Conservation (phyloP, 768 basidiomycete species). For the Saitozyma podzolica region DNA sequence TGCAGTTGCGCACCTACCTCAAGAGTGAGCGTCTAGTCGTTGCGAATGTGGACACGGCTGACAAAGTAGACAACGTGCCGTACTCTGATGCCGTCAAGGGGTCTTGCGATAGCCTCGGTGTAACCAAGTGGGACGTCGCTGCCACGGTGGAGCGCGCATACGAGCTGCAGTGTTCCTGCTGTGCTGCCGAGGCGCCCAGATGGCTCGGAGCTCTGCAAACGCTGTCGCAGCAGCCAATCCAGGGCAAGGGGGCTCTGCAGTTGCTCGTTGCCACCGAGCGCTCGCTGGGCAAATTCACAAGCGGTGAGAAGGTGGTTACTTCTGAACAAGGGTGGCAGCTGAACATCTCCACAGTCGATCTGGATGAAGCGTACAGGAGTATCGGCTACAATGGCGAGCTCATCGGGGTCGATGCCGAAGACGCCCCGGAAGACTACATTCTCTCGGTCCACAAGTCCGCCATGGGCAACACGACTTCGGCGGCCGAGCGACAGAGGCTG, state of each 20-base stretch:
- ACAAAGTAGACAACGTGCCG: no score
- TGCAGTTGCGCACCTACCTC: constrained; percentile 19
- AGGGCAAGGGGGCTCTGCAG: constrained; percentile 26
- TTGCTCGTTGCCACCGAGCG: constrained; percentile 31
- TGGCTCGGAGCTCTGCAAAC: constrained; percentile 35
- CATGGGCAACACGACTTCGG: constrained; percentile 12
- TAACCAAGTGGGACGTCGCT: constrained; percentile 21
- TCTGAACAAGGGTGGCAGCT: not conserved
- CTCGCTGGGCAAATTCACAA: constrained; percentile 33
- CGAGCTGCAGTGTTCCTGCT: constrained; percentile 23
- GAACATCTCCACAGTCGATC: constrained; percentile 21
- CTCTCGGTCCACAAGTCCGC: constrained; percentile 35
- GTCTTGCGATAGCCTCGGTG: constrained; percentile 21
- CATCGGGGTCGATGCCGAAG: constrained; percentile 20
- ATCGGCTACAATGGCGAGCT: constrained; percentile 30
- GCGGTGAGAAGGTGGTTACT: constrained; percentile 14
- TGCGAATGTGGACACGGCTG: constrained; percentile 3
- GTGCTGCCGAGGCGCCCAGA: constrained; percentile 13
- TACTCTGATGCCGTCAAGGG: not conserved
- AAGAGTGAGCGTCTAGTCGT: constrained; percentile 17
- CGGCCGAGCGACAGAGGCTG: constrained; percentile 17
- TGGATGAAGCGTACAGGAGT: constrained; percentile 28
- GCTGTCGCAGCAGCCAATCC: constrained; percentile 17
- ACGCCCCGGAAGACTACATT: constrained; percentile 41
- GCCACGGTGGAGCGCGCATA: constrained; percentile 33